Evolutionary conservation across 345 rosid genomes (phyloP), one percentile per base, ranked within the genome.

Genomic region (Bruguiera sexangula): DNA sequence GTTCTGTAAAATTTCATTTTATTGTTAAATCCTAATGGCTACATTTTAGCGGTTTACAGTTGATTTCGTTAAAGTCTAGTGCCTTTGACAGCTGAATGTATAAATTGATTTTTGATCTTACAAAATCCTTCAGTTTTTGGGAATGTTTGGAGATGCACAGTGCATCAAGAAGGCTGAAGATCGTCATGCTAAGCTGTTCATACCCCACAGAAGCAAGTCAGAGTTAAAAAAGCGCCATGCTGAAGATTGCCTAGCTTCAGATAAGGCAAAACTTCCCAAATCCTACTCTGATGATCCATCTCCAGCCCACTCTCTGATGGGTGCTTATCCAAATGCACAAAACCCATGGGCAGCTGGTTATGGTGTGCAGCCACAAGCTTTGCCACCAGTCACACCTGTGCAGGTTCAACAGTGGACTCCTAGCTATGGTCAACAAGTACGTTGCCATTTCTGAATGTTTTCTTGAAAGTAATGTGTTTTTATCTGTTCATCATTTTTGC

Each of bases 301-400:
- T 46, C 76, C 89, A 21, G 88, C 85, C 24, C 93, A 87, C 67
- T 78, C 91, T 56, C 67, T 81, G 76, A 81, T 87, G 76, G 89
- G 87, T 83, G 82, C 87, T 39, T 94, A 94, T 80, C 91, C 96
- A 53, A 87, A 69, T 70, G 75, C 87, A 13, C 98, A 85, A 68
- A 78, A 84, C 73, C 99, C 88, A 61, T 96, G 97, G 98, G 62
- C 96, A 11, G 87, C 94, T 77, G 83, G 89, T 67, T 92, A 90
- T 72, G 89, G 85, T 62, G 78, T 79, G 52, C 98, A 89, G 75
- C 87, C 99, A 63, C 99, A 96, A 82, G 69, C 88, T 75, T 96
- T 97, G 98, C 98, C 97, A 9, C 85, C 82, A 6, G 71, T 72
- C 58, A 84, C 92, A 6, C 91, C 83, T 54, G 82, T 87, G 71